Evolutionary conservation across 2,329 filamentous ascomycete genomes (phyloP).

Genomic region (Cryphonectria parasitica): DNA sequence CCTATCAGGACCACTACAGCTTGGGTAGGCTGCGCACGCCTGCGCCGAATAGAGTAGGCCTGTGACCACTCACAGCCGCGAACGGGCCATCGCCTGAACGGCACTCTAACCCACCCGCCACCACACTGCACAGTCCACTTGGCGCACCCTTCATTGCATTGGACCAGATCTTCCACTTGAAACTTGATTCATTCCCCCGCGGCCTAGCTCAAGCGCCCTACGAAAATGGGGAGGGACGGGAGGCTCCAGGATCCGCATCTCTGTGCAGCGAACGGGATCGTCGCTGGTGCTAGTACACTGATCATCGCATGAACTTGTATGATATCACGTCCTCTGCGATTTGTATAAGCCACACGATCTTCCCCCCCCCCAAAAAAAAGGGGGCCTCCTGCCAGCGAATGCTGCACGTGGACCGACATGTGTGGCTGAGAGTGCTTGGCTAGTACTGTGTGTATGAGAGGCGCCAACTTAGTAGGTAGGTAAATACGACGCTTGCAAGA

Average conservation of each 20-base stretch:
- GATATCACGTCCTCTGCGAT: not conserved
- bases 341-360: not conserved
- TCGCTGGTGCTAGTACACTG: not conserved
- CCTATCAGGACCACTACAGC: not conserved
- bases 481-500: not conserved
- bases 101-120: not conserved
- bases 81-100: conserved; percentile 6
- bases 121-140: not conserved
- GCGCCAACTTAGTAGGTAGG: not conserved
- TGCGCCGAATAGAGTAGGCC: conserved; percentile 20
- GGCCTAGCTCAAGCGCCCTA: conserved; percentile 15
- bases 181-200: not conserved
- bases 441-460: not conserved
- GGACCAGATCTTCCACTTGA: not conserved
- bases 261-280: not conserved
- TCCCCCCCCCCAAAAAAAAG: no score
- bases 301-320: not conserved
- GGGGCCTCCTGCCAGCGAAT: not conserved
- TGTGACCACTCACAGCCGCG: conserved; percentile 18
- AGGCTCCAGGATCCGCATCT: not conserved
- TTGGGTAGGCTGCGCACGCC: not conserved
- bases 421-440: not conserved
- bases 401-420: not conserved
- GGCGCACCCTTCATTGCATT: not conserved
- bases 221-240: conserved; percentile 11